Percentiles rank a stretch among this genome's conserved stretches.
Conservation (phyloP, 306 rosid species). For the Vigna reflexopilosa region DNA sequence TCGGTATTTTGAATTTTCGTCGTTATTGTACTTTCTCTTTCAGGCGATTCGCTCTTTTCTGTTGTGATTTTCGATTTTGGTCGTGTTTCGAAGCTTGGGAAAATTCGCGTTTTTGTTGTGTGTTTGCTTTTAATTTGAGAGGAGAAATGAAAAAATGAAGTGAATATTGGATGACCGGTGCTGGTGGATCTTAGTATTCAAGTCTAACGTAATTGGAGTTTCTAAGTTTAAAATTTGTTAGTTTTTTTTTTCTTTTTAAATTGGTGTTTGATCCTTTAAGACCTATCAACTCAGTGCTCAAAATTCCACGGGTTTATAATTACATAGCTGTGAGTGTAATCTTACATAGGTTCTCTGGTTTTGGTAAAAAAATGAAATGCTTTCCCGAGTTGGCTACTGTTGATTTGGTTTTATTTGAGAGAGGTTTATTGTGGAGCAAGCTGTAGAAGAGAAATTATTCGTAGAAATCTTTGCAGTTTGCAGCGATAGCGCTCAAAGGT, state of each 20-base stretch:
- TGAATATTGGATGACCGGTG: slow-evolving; percentile 10
- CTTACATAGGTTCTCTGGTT: neutral
- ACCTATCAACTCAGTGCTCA: neutral
- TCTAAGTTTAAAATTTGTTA: neutral
- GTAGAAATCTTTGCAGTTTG: neutral
- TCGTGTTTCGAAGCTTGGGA: neutral
- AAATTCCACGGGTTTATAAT: neutral
- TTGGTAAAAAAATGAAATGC: slow-evolving; percentile 24
- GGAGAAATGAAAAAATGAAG: slow-evolving; percentile 1
- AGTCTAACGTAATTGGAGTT: slow-evolving; percentile 28
- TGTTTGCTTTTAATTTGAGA: slow-evolving; percentile 30
- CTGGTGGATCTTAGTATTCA: slow-evolving; percentile 46
- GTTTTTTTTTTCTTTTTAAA: neutral
- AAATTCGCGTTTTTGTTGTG: neutral
- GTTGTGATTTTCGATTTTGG: slow-evolving; percentile 31
- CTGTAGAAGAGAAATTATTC: slow-evolving; percentile 17
- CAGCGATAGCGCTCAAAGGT: slow-evolving; percentile 29
- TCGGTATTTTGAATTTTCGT: slow-evolving; percentile 38
- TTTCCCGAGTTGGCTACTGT: neutral
- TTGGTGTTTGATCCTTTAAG: slow-evolving; percentile 13
- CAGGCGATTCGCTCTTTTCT: slow-evolving; percentile 34
- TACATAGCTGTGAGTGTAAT: neutral
- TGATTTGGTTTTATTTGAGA: slow-evolving; percentile 34
- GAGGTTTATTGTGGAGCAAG: slow-evolving; percentile 23
- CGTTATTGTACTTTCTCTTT: neutral